Percentiles rank a stretch among this genome's conserved stretches.
phyloP scores from a whole-genome alignment of 345 rosid genomes.

The Ailanthus altissimus region DNA sequence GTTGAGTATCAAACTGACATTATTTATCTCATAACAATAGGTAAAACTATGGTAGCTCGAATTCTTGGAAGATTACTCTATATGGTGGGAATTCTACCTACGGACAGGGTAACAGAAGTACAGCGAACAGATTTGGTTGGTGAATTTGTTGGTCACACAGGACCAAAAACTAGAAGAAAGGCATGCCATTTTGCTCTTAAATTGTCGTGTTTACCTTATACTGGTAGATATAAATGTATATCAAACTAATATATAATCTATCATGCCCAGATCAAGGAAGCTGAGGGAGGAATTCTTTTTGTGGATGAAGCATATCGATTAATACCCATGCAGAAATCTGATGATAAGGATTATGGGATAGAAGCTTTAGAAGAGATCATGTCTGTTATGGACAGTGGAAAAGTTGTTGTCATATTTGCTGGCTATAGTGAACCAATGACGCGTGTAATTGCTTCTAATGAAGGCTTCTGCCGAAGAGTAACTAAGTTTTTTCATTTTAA shows the following conservation, averaged over 20 bases:
- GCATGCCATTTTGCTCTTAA: conserved; percentile 31
- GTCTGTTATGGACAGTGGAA: conserved; percentile 96
- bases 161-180: conserved; percentile 96
- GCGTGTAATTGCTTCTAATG: conserved; percentile 88
- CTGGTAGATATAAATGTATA: neutral
- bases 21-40: conserved; percentile 37
- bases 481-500: conserved; percentile 84
- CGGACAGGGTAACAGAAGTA: conserved; percentile 84
- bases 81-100: conserved; percentile 90
- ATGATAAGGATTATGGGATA: conserved; percentile 92
- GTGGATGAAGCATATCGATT: conserved; percentile 96
- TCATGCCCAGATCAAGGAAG: conserved; percentile 78
- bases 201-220: conserved; percentile 1
- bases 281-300: conserved; percentile 98
- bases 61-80: conserved; percentile 87
- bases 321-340: conserved; percentile 92
- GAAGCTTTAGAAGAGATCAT: conserved; percentile 98
- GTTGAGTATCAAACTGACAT: conserved; percentile 4
- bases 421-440: conserved; percentile 98
- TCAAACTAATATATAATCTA: conserved; percentile 5
- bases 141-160: conserved; percentile 97
- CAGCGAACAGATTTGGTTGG: conserved; percentile 99
- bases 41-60: conserved; percentile 98
- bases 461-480: conserved; percentile 97
- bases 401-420: conserved; percentile 86